Evolutionary conservation across 495 filamentous ascomycete species (phyloP).

Genomic region (Penicillium simplicissimum): DNA sequence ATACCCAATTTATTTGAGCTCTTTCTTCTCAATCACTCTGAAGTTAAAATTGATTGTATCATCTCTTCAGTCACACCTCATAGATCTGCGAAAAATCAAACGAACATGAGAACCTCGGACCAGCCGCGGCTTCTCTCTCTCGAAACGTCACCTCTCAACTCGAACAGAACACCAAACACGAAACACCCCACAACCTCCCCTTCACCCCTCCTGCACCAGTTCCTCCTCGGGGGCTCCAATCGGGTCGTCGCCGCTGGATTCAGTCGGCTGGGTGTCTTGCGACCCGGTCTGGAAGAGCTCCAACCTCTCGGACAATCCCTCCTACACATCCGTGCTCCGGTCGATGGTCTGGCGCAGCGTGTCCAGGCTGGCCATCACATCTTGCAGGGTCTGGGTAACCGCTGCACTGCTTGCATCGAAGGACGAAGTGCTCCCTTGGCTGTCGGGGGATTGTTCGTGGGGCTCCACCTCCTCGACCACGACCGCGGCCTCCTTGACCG

Average conservation of each 20-base stretch:
- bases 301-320: not conserved
- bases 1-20: not conserved
- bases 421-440: not conserved
- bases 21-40: not conserved
- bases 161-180: no score
- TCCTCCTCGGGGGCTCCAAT: not conserved
- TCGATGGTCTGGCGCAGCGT: slow-evolving; percentile 1
- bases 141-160: not conserved
- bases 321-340: not conserved
- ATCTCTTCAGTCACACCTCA: not conserved
- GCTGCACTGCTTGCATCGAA: not conserved
- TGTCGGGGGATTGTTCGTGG: not conserved
- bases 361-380: slow-evolving; percentile 2
- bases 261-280: slow-evolving; percentile 3
- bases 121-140: not conserved
- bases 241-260: not conserved
- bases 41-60: not conserved
- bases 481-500: no score
- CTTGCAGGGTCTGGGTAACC: not conserved
- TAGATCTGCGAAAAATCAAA: not conserved
- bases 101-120: not conserved
- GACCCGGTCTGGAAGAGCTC: not conserved
- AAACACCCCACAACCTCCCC: not conserved
- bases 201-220: not conserved
- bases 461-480: not conserved